A percentile compares a stretch with the other conserved stretches of the same genome.
phyloP scores from a whole-genome alignment of 768 basidiomycete genomes.

The Infundibulicybe gibba region DNA sequence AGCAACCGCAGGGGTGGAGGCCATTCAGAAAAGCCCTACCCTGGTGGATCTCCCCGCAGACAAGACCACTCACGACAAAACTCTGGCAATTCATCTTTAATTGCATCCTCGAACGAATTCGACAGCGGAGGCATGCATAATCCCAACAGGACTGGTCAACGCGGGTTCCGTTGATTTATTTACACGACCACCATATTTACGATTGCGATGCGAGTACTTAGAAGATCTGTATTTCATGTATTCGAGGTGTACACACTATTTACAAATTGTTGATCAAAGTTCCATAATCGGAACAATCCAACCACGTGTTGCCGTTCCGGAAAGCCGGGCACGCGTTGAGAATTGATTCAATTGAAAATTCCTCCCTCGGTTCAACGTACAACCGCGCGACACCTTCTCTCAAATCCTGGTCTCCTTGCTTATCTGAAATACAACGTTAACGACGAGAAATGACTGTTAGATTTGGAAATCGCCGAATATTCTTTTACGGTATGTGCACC shows the following conservation, averaged over 20 bases:
- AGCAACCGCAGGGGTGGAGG: constrained; percentile 3
- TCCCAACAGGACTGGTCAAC: constrained; percentile 24
- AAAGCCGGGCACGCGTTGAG: background rate
- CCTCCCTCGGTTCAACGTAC: background rate
- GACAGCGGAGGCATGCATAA: constrained; percentile 41
- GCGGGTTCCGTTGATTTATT: constrained; percentile 19
- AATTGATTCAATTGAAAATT: background rate
- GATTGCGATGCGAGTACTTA: background rate
- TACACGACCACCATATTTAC: constrained; percentile 3
- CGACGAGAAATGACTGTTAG: constrained; percentile 49
- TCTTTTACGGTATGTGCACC: constrained; percentile 41
- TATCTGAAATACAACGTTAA: background rate
- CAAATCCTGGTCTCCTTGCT: no score
- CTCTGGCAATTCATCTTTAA: constrained; percentile 27
- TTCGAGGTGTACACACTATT: background rate
- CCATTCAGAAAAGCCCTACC: constrained; percentile 19
- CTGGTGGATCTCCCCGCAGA: constrained; percentile 18
- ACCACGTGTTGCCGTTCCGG: background rate
- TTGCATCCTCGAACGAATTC: constrained; percentile 29
- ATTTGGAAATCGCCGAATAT: constrained; percentile 53
- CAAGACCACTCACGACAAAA: constrained; percentile 19
- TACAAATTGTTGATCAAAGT: no score
- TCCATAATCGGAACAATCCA: no score
- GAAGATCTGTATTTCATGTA: background rate
- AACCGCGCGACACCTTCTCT: background rate